Evolutionary conservation across 306 rosid species (phyloP).

Genomic region (Inga oerstediana): DNA sequence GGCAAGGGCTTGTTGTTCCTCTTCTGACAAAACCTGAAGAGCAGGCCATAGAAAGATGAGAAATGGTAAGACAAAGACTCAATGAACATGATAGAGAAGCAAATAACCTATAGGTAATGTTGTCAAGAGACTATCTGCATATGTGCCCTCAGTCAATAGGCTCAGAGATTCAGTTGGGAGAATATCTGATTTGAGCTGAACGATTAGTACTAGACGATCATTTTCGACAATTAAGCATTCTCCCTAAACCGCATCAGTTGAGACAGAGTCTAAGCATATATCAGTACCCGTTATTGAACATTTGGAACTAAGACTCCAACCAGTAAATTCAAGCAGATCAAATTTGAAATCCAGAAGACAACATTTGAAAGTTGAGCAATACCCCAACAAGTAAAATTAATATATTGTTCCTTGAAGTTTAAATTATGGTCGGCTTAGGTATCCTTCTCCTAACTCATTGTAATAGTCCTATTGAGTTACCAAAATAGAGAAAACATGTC

Average conservation of each 20-base stretch:
- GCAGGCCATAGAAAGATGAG: slow-evolving; percentile 32
- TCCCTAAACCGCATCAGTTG: slow-evolving; percentile 50
- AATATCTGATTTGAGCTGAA: slow-evolving; percentile 60
- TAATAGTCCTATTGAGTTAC: not conserved
- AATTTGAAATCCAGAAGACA: slow-evolving; percentile 11
- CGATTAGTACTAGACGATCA: slow-evolving; percentile 60
- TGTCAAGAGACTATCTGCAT: slow-evolving; percentile 76
- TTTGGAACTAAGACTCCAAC: slow-evolving; percentile 53
- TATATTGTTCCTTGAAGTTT: not conserved
- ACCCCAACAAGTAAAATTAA: not conserved
- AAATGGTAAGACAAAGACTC: slow-evolving; percentile 26
- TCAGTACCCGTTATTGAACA: slow-evolving; percentile 77
- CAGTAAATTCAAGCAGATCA: slow-evolving; percentile 40
- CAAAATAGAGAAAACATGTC: not conserved
- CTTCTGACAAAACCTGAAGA: slow-evolving; percentile 78
- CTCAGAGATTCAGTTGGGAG: slow-evolving; percentile 67
- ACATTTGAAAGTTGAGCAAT: not conserved
- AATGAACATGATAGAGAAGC: not conserved
- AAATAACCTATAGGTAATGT: slow-evolving; percentile 72
- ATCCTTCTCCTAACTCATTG: not conserved
- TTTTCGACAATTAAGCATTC: slow-evolving; percentile 51
- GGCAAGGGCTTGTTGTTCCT: slow-evolving; percentile 83
- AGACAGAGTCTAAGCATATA: slow-evolving; percentile 50
- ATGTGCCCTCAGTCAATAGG: slow-evolving; percentile 60
- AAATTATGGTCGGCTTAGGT: not conserved